phyloP scores from a whole-genome alignment of 495 filamentous ascomycete species.

The Penicillium pulvis region DNA sequence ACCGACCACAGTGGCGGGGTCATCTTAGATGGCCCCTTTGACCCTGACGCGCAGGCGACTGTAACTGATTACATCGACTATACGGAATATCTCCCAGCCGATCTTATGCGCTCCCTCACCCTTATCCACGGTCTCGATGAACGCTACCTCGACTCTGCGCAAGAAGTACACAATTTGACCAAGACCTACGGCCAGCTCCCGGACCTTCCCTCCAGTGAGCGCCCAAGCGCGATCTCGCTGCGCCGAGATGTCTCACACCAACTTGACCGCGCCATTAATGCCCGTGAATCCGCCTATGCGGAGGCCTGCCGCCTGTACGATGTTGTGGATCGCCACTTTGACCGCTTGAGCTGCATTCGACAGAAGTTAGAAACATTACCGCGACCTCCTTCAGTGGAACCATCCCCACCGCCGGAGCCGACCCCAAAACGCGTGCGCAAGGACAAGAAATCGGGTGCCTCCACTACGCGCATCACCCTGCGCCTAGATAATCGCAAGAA shows the following conservation, averaged over 20 bases:
- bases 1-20: conserved; percentile 49
- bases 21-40: conserved; percentile 54
- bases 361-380: conserved; percentile 79
- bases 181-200: conserved; percentile 74
- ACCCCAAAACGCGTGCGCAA: conserved; percentile 56
- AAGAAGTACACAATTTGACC: conserved; percentile 70
- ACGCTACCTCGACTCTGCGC: conserved; percentile 64
- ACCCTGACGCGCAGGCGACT: conserved; percentile 92
- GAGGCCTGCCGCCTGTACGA: conserved; percentile 83
- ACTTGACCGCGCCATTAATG: conserved; percentile 71
- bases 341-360: conserved; percentile 73
- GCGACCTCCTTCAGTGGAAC: conserved; percentile 69
- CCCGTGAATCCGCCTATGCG: conserved; percentile 75
- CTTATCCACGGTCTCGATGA: conserved; percentile 83
- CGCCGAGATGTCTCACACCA: conserved; percentile 75
- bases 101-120: conserved; percentile 86
- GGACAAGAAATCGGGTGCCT: conserved; percentile 41
- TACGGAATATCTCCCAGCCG: conserved; percentile 94
- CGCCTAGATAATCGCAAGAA: conserved; percentile 54
- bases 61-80: conserved; percentile 95
- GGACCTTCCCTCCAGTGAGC: conserved; percentile 52
- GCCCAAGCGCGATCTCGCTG: conserved; percentile 58
- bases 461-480: conserved; percentile 61
- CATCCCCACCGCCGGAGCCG: conserved; percentile 55
- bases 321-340: conserved; percentile 74